Evolutionary conservation across 495 filamentous ascomycete species (phyloP).

Genomic region (Extremus antarcticus): DNA sequence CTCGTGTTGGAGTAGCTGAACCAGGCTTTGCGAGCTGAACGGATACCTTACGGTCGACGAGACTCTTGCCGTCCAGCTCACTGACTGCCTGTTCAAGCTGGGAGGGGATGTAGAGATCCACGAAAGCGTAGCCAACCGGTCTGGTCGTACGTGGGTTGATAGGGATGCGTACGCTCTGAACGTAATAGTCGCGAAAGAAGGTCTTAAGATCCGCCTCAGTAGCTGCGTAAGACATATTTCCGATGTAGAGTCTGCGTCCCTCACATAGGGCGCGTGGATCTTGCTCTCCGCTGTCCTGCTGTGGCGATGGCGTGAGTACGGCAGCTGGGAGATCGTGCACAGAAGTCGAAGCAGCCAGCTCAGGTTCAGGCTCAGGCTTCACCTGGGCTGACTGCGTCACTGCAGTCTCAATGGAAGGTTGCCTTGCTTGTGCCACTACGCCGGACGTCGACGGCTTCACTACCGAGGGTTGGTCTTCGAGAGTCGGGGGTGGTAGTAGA

Average conservation of each 20-base stretch:
- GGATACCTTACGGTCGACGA: conserved; percentile 94
- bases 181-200: conserved; percentile 26
- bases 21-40: conserved; percentile 98
- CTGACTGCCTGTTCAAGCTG: conserved; percentile 90
- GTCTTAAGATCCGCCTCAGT: not conserved
- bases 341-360: not conserved
- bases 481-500: no score
- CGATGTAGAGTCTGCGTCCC: no score
- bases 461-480: no score
- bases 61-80: conserved; percentile 90
- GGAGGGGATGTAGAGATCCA: conserved; percentile 83
- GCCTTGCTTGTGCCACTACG: no score
- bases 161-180: conserved; percentile 94
- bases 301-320: not conserved
- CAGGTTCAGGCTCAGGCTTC: not conserved
- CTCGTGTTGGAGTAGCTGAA: no score
- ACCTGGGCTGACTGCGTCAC: no score
- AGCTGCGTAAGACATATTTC: not conserved
- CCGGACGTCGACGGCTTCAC: no score
- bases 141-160: conserved; percentile 93
- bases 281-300: no score
- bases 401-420: no score
- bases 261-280: no score
- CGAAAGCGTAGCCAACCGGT: conserved; percentile 96
- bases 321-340: not conserved